phyloP scores from a whole-genome alignment of 192 early-diverging fungal species.

The Coemansia sp. region DNA sequence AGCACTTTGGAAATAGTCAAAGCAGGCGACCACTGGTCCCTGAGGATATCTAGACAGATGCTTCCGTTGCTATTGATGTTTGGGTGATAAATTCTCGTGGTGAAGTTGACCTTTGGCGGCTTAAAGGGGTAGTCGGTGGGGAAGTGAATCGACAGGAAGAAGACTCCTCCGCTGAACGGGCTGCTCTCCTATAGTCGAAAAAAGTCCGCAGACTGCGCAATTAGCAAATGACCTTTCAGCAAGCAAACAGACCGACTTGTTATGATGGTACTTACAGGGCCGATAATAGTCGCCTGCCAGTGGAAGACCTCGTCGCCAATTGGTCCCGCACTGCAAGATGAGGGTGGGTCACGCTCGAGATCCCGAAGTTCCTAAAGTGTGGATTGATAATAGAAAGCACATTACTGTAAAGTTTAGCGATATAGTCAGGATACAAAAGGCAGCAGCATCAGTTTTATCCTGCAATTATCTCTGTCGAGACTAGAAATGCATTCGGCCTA shows the following conservation, averaged over 20 bases:
- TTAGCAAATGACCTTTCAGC: background rate
- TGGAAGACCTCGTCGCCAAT: constrained; percentile 89
- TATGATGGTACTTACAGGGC: constrained; percentile 63
- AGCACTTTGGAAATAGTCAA: constrained; percentile 98
- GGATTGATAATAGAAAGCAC: background rate
- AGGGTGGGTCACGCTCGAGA: constrained; percentile 95
- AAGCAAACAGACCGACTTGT: constrained; percentile 10
- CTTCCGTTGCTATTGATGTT: constrained; percentile 99
- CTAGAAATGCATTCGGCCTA: background rate
- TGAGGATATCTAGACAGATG: constrained; percentile 98
- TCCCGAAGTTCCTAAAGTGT: constrained; percentile 82
- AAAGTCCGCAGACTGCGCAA: background rate
- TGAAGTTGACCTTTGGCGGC: constrained; percentile 98
- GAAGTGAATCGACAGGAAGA: constrained; percentile 97
- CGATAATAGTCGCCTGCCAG: constrained; percentile 99
- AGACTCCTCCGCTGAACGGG: constrained; percentile 93
- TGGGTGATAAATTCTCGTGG: constrained; percentile 96
- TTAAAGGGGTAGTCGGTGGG: constrained; percentile 99
- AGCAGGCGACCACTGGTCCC: constrained; percentile 98
- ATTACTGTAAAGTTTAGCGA: background rate
- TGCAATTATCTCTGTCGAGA: background rate
- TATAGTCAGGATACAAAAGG: constrained; percentile 7
- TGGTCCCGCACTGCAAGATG: constrained; percentile 96
- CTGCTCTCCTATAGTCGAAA: constrained; percentile 68
- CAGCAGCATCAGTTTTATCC: background rate